These are phyloP conservation scores for Starmera caribaea DNA, from an alignment of 805 yeast genomes.

Conservation along the genomic window DNA sequence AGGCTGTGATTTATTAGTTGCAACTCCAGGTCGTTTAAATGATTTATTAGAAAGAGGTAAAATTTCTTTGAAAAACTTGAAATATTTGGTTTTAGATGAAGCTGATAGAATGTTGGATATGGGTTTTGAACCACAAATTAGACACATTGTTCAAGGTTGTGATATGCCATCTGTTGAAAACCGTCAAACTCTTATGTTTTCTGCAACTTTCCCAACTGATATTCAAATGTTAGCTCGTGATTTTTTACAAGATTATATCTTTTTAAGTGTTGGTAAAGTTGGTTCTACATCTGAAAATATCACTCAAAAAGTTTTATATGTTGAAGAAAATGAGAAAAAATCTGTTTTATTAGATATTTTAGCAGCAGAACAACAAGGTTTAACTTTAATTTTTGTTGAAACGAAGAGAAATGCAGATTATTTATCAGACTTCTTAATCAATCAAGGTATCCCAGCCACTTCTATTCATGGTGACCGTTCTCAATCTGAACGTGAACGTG, in stretches of 20 bases:
- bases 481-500: slow-evolving; percentile 96
- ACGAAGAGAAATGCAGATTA: slow-evolving; percentile 98
- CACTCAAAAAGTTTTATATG: slow-evolving; percentile 87
- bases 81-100: slow-evolving; percentile 92
- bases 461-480: slow-evolving; percentile 99
- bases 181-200: slow-evolving; percentile 97
- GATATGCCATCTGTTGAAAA: slow-evolving; percentile 90
- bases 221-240: slow-evolving; percentile 96
- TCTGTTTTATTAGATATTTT: slow-evolving; percentile 83
- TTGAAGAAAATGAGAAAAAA: slow-evolving; percentile 89
- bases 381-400: slow-evolving; percentile 93
- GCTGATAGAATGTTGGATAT: slow-evolving; percentile 99
- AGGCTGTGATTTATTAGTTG: slow-evolving; percentile 95
- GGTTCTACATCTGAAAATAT: slow-evolving; percentile 99
- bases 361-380: slow-evolving; percentile 68
- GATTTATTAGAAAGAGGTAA: slow-evolving; percentile 93
- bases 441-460: slow-evolving; percentile 90
- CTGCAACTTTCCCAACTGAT: slow-evolving; percentile 98
- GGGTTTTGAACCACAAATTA: slow-evolving; percentile 99
- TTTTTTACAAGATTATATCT: slow-evolving; percentile 90
- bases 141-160: slow-evolving; percentile 95
- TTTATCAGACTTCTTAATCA: slow-evolving; percentile 83
- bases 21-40: slow-evolving; percentile 98
- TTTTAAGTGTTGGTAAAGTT: slow-evolving; percentile 96
- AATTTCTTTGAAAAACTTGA: slow-evolving; percentile 81